A percentile compares a stretch with the other conserved stretches of the same genome.
Evolutionary conservation across 139 green algal species (phyloP).

Genomic region (Picochlorum sp.): DNA sequence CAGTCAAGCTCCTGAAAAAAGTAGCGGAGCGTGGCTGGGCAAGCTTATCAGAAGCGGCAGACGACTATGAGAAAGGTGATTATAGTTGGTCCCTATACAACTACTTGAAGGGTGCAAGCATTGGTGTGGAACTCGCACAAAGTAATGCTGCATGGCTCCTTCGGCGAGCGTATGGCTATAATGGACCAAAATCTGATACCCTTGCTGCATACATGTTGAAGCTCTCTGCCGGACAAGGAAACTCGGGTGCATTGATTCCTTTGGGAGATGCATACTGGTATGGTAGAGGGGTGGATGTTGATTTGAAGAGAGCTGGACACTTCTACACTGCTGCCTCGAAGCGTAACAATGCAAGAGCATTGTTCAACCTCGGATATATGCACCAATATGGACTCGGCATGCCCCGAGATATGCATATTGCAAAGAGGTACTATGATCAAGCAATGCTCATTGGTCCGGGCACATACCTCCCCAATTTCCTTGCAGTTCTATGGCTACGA

Average conservation of each 20-base stretch:
- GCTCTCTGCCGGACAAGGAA: constrained; percentile 66
- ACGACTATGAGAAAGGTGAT: constrained; percentile 51
- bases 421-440: constrained; percentile 64
- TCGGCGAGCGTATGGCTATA: constrained; percentile 20
- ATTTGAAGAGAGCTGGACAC: constrained; percentile 28
- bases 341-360: constrained; percentile 53
- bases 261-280: constrained; percentile 86
- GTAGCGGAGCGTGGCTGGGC: neutral
- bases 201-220: constrained; percentile 8
- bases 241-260: constrained; percentile 57
- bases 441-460: constrained; percentile 21
- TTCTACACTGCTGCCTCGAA: constrained; percentile 33
- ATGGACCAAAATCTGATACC: neutral
- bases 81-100: constrained; percentile 47
- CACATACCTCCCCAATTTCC: constrained; percentile 32
- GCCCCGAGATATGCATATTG: constrained; percentile 55
- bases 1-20: neutral
- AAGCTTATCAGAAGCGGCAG: constrained; percentile 32
- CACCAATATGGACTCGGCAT: constrained; percentile 83
- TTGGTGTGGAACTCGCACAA: constrained; percentile 83
- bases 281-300: constrained; percentile 45
- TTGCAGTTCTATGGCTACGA: constrained; percentile 45
- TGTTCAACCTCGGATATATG: constrained; percentile 93
- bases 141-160: constrained; percentile 92
- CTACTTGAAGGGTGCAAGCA: constrained; percentile 73